Evolutionary conservation across 2,329 filamentous ascomycete genomes (phyloP), one percentile per base, ranked within the genome.

Genomic region (Penicillium sp.): DNA sequence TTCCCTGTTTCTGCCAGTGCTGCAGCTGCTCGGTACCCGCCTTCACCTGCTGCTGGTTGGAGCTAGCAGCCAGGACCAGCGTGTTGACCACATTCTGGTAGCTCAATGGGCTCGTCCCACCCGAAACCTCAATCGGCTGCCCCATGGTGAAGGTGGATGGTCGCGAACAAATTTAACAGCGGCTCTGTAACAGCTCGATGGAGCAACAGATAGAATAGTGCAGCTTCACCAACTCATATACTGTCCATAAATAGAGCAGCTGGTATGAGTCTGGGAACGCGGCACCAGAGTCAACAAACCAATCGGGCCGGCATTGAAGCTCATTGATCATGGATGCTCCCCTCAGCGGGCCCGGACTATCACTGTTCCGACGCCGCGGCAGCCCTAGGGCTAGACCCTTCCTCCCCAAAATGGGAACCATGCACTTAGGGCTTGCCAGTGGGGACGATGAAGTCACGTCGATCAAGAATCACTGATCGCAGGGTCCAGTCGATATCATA

Each of bases 91-190:
- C 76, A 59, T 82, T 78, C 43, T 77, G 72, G 42, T 77, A 65
- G 43, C 67, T 81, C 48, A 90, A 71, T 39, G 86, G 85, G 53
- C 76, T 88, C 30, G 88, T 84, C 70, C 93, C 88, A 50, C 86
- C 89, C 5, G 86, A 78, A 44, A 88, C 81, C 70, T 94, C 88
- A 60, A 94, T 81, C 45, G 78, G 68, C 64, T 83, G 83, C 62
- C 74, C 79, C 84, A 87, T 87, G 58, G 45, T 50, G 47, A 54
- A n/a, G n/a, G 43, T 62, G 41, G 23, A n/a, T 4, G 25, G 4
- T n/a, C 11, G 7, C 7, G 11, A 23, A 23, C 7, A 23, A 23
- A 23, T 7, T 23, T 23, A 11, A 23, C 21, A 23, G 7, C 7
- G 21, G 11, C 7, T 23, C 7, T 11, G 11, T 11, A 11, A 7